Percentiles rank a stretch among this genome's conserved stretches.
phyloP scores from a whole-genome alignment of 257 asterid species.

The Galeopsis tetrahit region DNA sequence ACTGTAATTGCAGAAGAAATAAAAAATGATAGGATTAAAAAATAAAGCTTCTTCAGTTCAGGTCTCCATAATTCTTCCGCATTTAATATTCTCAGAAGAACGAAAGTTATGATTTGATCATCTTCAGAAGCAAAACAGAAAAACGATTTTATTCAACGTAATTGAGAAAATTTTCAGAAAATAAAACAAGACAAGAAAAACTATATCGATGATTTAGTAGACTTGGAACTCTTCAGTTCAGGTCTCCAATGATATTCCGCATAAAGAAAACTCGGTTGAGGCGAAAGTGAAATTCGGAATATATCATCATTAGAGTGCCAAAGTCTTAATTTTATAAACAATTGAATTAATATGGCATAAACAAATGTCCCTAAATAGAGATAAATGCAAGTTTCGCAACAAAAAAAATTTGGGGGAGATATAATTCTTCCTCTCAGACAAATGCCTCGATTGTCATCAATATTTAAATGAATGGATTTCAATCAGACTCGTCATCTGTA shows the following conservation, averaged over 20 bases:
- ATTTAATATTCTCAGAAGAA: constrained; percentile 57
- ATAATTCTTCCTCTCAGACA: constrained; percentile 53
- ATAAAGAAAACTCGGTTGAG: too few relatives aligned
- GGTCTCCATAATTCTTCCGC: constrained; percentile 67
- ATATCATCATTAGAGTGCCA: too few relatives aligned
- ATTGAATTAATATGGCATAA: too few relatives aligned
- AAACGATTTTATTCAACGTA: background rate
- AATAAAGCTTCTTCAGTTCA: constrained; percentile 52
- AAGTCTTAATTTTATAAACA: too few relatives aligned
- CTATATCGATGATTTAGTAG: background rate
- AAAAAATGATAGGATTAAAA: too few relatives aligned
- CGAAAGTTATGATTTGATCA: constrained; percentile 55
- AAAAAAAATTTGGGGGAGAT: background rate
- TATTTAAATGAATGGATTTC: constrained; percentile 52
- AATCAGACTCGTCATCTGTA: constrained; percentile 66
- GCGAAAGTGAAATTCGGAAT: too few relatives aligned
- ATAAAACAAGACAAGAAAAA: background rate
- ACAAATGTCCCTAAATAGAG: too few relatives aligned
- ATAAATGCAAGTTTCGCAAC: too few relatives aligned
- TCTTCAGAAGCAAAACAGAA: constrained; percentile 45
- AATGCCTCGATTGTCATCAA: constrained; percentile 71
- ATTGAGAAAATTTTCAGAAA: background rate
- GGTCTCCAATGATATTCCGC: constrained; percentile 36
- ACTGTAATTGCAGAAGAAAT: too few relatives aligned
- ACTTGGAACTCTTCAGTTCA: constrained; percentile 42